These are phyloP conservation scores for Gracilaria caudata DNA, from an alignment of 23 red algal genomes.

Conservation along the genomic window DNA sequence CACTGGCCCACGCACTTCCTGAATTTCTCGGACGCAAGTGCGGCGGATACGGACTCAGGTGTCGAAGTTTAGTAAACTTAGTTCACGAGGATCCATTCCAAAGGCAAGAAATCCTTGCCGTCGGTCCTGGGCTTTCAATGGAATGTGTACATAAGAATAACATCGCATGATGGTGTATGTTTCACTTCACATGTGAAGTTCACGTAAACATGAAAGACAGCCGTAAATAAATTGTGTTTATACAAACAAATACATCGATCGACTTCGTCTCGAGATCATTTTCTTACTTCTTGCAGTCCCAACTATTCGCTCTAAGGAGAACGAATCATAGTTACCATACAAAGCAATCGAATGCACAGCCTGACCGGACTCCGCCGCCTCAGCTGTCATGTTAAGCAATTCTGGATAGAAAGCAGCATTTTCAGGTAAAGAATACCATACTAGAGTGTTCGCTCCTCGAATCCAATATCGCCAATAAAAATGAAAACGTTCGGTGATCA, in stretches of 20 bases:
- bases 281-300: conserved; percentile 36
- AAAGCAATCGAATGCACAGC: conserved; percentile 59
- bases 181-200: too few species aligned
- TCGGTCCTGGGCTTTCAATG: too few species aligned
- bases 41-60: conserved; percentile 1
- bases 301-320: conserved; percentile 57
- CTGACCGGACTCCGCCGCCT: conserved; percentile 51
- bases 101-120: background rate
- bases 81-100: conserved; percentile 33
- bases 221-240: conserved; percentile 14
- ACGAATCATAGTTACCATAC: conserved; percentile 53
- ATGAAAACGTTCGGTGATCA: conserved; percentile 85
- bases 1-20: conserved; percentile 90
- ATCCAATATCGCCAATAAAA: conserved; percentile 81
- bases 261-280: conserved; percentile 39
- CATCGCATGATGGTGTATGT: too few species aligned
- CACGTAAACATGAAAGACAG: too few species aligned
- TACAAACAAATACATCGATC: conserved; percentile 50
- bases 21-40: conserved; percentile 50
- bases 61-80: conserved; percentile 7
- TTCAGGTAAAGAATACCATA: conserved; percentile 76
- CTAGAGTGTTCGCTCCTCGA: conserved; percentile 69
- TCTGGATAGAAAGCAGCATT: conserved; percentile 71
- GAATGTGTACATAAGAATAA: too few species aligned
- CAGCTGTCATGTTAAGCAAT: conserved; percentile 73